Percentiles rank a stretch among this genome's conserved stretches.
Evolutionary conservation across 371 early-diverging fungal genomes (phyloP).

Genomic region (Blakeslea trispora): DNA sequence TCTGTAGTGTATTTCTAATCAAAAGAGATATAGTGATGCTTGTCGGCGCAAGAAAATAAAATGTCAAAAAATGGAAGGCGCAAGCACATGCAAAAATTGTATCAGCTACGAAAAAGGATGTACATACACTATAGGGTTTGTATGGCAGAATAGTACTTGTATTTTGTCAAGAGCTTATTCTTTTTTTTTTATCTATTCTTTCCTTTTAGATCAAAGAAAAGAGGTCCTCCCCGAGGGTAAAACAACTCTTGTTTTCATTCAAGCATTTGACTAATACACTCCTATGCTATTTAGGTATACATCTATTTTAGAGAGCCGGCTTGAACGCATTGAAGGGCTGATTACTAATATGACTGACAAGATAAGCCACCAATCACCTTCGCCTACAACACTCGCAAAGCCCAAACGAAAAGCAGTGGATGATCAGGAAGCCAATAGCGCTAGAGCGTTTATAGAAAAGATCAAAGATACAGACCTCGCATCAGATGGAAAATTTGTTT

Average conservation of each 20-base stretch:
- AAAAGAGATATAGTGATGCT: conserved; percentile 16
- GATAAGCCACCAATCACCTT: not conserved
- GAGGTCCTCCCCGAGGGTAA: conserved; percentile 32
- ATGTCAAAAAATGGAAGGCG: conserved; percentile 15
- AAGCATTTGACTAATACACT: not conserved
- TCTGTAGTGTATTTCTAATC: too few species aligned
- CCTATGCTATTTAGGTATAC: conserved; percentile 2
- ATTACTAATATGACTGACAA: conserved; percentile 5
- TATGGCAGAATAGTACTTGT: not conserved
- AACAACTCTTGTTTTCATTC: not conserved
- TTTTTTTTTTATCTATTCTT: too few species aligned
- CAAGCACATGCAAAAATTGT: conserved; percentile 25
- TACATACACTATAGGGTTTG: conserved; percentile 22
- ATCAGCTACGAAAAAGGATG: conserved; percentile 19
- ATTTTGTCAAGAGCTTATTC: not conserved
- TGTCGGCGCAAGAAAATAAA: conserved; percentile 31
- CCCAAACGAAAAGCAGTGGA: not conserved
- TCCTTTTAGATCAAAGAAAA: conserved; percentile 16
- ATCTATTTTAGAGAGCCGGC: conserved; percentile 11
- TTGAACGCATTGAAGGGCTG: conserved; percentile 16
- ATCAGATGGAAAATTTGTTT: conserved; percentile 5
- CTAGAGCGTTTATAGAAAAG: not conserved
- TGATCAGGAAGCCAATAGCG: not conserved
- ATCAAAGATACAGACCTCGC: not conserved
- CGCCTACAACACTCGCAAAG: not conserved